phyloP scores from a whole-genome alignment of 257 asterid genomes.

The Vinca minor region DNA sequence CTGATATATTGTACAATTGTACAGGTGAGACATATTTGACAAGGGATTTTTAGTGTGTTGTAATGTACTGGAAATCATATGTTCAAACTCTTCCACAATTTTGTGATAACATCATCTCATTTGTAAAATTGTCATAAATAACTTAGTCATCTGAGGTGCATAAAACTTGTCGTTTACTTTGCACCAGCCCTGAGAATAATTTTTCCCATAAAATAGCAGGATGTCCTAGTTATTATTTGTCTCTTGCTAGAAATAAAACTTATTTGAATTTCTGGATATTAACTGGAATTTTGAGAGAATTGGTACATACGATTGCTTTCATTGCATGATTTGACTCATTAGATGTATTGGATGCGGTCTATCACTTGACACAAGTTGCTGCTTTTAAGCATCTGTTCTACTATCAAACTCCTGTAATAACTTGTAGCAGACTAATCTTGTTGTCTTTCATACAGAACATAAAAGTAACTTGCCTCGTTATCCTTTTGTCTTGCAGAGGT shows the following conservation, averaged over 20 bases:
- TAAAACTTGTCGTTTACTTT: too few relatives aligned
- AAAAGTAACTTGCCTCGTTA: conserved; percentile 14
- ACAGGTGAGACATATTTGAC: background rate
- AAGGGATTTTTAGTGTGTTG: too few relatives aligned
- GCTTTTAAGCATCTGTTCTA: background rate
- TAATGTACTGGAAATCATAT: background rate
- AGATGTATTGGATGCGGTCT: background rate
- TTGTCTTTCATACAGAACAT: background rate
- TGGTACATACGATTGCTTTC: background rate
- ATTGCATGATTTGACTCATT: background rate
- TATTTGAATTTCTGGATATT: conserved; percentile 2
- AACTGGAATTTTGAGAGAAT: background rate
- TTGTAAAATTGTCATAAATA: too few relatives aligned
- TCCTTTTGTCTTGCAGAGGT: conserved; percentile 56
- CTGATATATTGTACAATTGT: too few relatives aligned
- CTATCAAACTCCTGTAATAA: background rate
- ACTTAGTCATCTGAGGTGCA: background rate
- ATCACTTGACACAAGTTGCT: background rate
- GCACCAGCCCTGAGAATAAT: background rate
- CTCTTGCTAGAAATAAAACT: background rate
- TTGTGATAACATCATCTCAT: background rate
- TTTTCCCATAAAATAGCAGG: background rate
- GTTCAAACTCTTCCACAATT: background rate
- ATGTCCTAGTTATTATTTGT: background rate
- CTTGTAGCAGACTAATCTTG: background rate